These are phyloP conservation scores for Cutaneotrichosporon sp. DNA, from an alignment of 1,284 basidiomycete genomes.

Conservation along the genomic window DNA sequence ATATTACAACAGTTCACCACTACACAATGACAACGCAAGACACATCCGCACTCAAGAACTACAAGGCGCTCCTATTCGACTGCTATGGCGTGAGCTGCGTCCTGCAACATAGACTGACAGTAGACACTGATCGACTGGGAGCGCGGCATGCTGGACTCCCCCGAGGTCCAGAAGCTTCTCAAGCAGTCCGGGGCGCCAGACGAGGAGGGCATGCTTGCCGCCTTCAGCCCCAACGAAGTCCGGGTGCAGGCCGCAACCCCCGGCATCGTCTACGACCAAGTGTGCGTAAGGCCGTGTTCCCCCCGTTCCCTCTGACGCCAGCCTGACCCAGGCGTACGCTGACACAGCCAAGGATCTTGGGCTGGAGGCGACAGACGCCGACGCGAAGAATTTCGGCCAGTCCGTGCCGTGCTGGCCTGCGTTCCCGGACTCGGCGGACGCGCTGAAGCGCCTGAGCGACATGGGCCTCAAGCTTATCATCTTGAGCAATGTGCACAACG, in stretches of 20 bases:
- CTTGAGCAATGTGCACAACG: constrained; percentile 36
- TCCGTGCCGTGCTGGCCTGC: constrained; percentile 34
- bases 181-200: constrained; percentile 19
- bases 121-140: constrained; percentile 29
- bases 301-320: not conserved
- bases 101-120: not conserved
- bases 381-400: constrained; percentile 25
- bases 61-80: constrained; percentile 25
- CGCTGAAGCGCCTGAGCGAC: constrained; percentile 24
- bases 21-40: not conserved
- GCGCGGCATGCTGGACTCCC: constrained; percentile 24
- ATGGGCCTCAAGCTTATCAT: constrained; percentile 30
- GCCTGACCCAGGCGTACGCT: constrained; percentile 16
- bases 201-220: constrained; percentile 17
- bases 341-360: constrained; percentile 9
- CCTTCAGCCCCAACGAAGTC: constrained; percentile 22
- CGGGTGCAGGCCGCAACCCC: constrained; percentile 28
- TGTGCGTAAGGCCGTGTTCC: constrained; percentile 16
- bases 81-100: constrained; percentile 27
- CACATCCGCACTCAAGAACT: not conserved
- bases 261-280: constrained; percentile 28
- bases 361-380: constrained; percentile 8
- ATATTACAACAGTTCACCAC: not conserved
- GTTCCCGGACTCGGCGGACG: constrained; percentile 30
- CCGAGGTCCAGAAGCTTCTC: constrained; percentile 10